A percentile compares a stretch with the other conserved stretches of the same genome.
These are phyloP conservation scores for Avicennia marina DNA, from an alignment of 257 asterid species.

Conservation along the genomic window DNA sequence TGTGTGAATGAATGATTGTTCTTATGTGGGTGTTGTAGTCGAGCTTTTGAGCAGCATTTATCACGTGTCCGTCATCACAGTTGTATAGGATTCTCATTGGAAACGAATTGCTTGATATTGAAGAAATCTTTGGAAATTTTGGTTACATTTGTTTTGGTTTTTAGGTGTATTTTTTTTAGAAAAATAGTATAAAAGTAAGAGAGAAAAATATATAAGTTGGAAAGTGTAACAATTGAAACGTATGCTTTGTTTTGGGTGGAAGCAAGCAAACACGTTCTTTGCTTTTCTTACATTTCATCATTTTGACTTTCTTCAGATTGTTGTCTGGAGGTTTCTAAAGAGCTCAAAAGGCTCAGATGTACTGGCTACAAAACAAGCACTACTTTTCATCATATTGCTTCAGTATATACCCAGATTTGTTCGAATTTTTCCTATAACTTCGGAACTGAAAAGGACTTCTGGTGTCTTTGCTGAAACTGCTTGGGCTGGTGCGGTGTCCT, in stretches of 20 bases:
- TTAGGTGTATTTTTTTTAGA: no score
- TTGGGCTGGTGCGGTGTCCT: constrained; percentile 99
- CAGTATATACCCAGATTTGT: constrained; percentile 84
- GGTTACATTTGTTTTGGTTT: no score
- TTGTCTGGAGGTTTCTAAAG: constrained; percentile 86
- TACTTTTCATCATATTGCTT: constrained; percentile 69
- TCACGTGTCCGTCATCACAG: neutral
- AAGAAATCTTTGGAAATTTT: neutral
- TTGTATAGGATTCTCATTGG: neutral
- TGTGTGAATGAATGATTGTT: no score
- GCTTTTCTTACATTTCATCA: constrained; percentile 2
- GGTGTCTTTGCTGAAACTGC: constrained; percentile 99
- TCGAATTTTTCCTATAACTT: constrained; percentile 71
- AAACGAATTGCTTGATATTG: neutral
- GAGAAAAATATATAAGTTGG: no score
- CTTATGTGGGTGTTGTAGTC: neutral
- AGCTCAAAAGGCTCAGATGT: constrained; percentile 94
- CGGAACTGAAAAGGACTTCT: constrained; percentile 92
- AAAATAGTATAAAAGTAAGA: no score
- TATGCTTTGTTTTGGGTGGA: no score
- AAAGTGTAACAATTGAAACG: no score
- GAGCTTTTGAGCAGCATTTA: neutral
- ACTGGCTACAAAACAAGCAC: constrained; percentile 75
- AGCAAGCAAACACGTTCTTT: no score
- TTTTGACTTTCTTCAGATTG: constrained; percentile 53